Conservation (phyloP, 345 rosid species). For the Bruguiera sexangula region DNA sequence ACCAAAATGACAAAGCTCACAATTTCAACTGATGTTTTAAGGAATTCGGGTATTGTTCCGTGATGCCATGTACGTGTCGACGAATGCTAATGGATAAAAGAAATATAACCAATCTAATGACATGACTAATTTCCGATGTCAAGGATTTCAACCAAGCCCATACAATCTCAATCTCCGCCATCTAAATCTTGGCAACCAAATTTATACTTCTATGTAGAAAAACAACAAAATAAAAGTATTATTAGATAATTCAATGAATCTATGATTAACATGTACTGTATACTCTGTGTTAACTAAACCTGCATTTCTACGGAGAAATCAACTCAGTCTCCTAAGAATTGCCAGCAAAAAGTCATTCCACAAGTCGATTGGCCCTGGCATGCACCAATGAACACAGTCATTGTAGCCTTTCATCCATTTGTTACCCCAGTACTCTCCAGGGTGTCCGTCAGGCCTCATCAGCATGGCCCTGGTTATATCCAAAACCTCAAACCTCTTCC, state of each 20-base stretch:
- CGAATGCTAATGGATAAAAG: too few species aligned
- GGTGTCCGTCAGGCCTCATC: slow-evolving; percentile 88
- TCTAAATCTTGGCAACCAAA: too few species aligned
- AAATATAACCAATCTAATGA: too few species aligned
- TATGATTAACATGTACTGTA: neutral
- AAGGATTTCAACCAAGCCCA: too few species aligned
- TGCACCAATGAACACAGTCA: slow-evolving; percentile 88
- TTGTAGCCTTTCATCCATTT: slow-evolving; percentile 76
- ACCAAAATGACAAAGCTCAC: too few species aligned
- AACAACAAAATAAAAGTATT: too few species aligned
- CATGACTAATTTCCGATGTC: too few species aligned
- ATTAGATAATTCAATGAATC: neutral
- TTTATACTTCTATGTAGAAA: too few species aligned
- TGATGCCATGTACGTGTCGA: too few species aligned
- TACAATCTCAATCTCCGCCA: too few species aligned
- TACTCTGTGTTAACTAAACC: neutral
- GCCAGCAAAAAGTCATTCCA: slow-evolving; percentile 76
- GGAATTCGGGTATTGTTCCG: too few species aligned
- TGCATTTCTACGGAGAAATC: neutral
- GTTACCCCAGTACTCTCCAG: slow-evolving; percentile 64
- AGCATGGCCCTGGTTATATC: slow-evolving; percentile 68
- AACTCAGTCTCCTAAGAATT: slow-evolving; percentile 19
- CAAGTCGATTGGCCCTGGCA: slow-evolving; percentile 75
- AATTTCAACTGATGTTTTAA: too few species aligned
- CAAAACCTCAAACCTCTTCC: slow-evolving; percentile 44